A percentile compares a stretch with the other conserved stretches of the same genome.
These are phyloP conservation scores for Camillea tinctor DNA, from an alignment of 2,329 filamentous ascomycete species.

Conservation along the genomic window DNA sequence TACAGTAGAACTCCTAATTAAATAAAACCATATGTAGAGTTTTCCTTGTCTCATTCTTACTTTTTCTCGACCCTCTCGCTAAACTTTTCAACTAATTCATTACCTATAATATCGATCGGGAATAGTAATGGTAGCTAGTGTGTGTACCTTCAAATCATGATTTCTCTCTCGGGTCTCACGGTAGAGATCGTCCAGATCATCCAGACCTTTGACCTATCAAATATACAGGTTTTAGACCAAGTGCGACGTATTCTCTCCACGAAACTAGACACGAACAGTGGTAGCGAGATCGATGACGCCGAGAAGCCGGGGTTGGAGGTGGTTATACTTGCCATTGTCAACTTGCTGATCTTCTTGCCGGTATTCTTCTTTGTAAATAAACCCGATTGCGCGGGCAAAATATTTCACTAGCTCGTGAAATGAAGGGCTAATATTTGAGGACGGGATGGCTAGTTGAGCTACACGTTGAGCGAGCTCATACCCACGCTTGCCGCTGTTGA, in stretches of 20 bases:
- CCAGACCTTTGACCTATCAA: background rate
- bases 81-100: too few relatives aligned
- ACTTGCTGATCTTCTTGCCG: background rate
- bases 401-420: background rate
- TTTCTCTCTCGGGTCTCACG: background rate
- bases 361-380: slow-evolving; percentile 9
- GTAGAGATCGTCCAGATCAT: background rate
- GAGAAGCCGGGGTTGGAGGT: background rate
- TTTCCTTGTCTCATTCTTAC: too few relatives aligned
- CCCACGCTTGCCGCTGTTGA: slow-evolving; percentile 54
- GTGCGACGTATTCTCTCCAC: background rate
- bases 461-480: slow-evolving; percentile 47
- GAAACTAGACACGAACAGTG: background rate
- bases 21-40: too few relatives aligned
- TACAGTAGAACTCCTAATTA: background rate
- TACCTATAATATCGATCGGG: too few relatives aligned
- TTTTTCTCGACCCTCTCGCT: too few relatives aligned
- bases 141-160: background rate
- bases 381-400: background rate
- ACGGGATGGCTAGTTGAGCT: slow-evolving; percentile 39
- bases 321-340: slow-evolving; percentile 1
- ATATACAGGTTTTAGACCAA: background rate
- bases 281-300: background rate
- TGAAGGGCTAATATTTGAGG: slow-evolving; percentile 5
- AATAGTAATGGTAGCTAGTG: background rate